Base-by-base conservation (phyloP, 345 rosid genomes). In the Populus davidiana region DNA sequence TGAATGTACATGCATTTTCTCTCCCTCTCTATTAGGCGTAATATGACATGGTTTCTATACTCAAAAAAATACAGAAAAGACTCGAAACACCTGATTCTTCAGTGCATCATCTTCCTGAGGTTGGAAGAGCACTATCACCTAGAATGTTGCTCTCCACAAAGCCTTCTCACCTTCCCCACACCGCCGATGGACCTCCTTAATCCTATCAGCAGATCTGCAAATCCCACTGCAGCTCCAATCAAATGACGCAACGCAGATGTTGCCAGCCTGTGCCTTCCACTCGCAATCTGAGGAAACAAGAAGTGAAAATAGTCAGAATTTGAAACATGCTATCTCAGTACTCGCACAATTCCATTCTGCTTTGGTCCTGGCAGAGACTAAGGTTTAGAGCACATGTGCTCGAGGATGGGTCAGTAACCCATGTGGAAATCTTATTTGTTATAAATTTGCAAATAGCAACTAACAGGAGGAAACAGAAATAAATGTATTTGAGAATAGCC, bases 181-280 rank as follows among this genome's bases (percentile, higher is more conserved):
- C 13, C 96, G 91, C 71, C 90, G 78, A 80, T 93, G 99, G 81
- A 95, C 98, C 85, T 95, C 98, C 85, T 84, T 95, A 23, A 95
- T 92, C 82, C 96, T 86, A 71, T 95, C 97, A 0, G 86, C 94
- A 20, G 99, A 93, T 76, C 89, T 89, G 84, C 99, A 95, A 59
- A 95, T 95, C 49, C 99, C 99, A 13, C 99, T 95, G 89, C 99
- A 95, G 79, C 63, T 95, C 99, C 99, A 95, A 76, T 95, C 99
- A 1, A 92, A 95, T 27, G 99, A 95, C 73, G 99, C 99, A 68
- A 95, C 92, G 35, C 98, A 95, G 14, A 90, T 80, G 88, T 95
- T 95, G 77, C 98, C 99, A 41, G 99, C 98, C 81, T 92, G 99
- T 0, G 99, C 99, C 86, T 95, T 95, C 99, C 97, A 91, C 41